phyloP scores from a whole-genome alignment of 306 rosid genomes.

The Glycyrrhiza uralensis region DNA sequence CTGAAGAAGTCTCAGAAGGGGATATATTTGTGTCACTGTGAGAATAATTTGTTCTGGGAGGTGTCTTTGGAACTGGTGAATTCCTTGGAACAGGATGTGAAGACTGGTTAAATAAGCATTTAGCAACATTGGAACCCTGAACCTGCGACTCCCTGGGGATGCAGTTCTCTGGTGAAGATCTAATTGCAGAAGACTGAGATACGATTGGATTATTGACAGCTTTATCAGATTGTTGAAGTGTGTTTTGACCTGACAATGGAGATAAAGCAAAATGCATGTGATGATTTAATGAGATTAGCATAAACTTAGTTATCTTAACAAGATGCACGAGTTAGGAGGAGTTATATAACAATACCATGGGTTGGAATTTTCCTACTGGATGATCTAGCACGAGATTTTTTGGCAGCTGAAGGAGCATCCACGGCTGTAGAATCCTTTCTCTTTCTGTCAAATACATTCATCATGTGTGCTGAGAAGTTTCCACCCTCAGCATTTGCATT shows the following conservation, averaged over 20 bases:
- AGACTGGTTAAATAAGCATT: constrained; percentile 73
- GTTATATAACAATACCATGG: constrained; percentile 38
- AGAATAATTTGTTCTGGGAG: constrained; percentile 50
- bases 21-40: constrained; percentile 54
- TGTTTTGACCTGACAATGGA: constrained; percentile 35
- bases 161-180: constrained; percentile 37
- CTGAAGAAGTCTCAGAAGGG: constrained; percentile 54
- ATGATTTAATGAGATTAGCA: not conserved
- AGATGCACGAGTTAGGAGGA: constrained; percentile 1
- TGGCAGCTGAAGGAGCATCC: constrained; percentile 48
- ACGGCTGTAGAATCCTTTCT: constrained; percentile 47
- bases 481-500: constrained; percentile 37
- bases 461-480: constrained; percentile 36
- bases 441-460: constrained; percentile 42
- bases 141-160: constrained; percentile 35
- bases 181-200: constrained; percentile 39
- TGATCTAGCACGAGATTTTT: constrained; percentile 50
- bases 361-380: constrained; percentile 25
- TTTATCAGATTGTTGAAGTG: constrained; percentile 28
- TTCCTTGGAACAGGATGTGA: constrained; percentile 41
- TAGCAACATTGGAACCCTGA: constrained; percentile 63
- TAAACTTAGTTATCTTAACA: not conserved
- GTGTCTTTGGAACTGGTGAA: constrained; percentile 63
- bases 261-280: not conserved
- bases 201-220: constrained; percentile 29